Conservation (phyloP, 805 yeast species). For the Maudiozyma turicensis region DNA sequence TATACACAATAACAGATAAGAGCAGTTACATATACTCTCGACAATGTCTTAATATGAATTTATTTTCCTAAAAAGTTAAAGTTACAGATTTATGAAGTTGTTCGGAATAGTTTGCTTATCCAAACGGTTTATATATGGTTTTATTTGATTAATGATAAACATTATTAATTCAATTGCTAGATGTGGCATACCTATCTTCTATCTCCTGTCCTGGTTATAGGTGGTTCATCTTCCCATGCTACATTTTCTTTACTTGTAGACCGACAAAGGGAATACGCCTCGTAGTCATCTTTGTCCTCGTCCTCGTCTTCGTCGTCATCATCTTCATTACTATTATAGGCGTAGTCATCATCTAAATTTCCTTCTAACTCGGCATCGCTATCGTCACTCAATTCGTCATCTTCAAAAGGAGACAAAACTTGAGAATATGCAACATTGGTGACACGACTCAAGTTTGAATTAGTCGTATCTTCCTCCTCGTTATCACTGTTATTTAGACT, state of each 20-base stretch:
- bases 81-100: neutral
- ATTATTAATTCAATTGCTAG: neutral
- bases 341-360: conserved; percentile 10
- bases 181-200: neutral
- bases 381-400: conserved; percentile 9
- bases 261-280: conserved; percentile 25
- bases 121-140: too few species aligned
- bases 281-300: conserved; percentile 22
- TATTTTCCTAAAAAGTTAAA: neutral
- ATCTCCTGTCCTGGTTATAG: neutral
- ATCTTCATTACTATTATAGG: neutral
- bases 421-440: conserved; percentile 13
- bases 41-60: neutral
- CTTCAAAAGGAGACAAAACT: conserved; percentile 9
- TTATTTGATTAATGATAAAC: too few species aligned
- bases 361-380: conserved; percentile 11
- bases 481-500: neutral
- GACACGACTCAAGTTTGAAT: neutral
- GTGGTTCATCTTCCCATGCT: conserved; percentile 24
- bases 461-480: neutral
- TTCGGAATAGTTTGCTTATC: neutral
- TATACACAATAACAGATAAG: too few species aligned
- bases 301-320: conserved; percentile 15
- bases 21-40: neutral
- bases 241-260: conserved; percentile 27